Conservation (phyloP, 2,329 filamentous ascomycete genomes). For the Camptophora hylomeconis region DNA sequence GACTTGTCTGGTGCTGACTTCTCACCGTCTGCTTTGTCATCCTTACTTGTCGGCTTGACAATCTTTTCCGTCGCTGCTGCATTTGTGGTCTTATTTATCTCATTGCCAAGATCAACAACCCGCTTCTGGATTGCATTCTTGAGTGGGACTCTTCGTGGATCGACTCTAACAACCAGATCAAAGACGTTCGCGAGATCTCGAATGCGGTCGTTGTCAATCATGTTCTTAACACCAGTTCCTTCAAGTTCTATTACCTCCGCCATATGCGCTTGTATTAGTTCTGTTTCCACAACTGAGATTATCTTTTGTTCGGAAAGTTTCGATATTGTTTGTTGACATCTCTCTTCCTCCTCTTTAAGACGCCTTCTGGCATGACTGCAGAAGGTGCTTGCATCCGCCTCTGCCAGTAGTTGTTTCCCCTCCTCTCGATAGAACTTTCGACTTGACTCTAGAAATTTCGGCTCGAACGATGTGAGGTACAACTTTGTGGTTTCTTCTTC, state of each 20-base stretch:
- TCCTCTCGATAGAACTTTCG: constrained; percentile 62
- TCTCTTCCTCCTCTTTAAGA: constrained; percentile 65
- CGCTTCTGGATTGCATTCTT: constrained; percentile 59
- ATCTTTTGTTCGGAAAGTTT: constrained; percentile 60
- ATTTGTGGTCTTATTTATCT: constrained; percentile 59
- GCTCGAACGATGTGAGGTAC: constrained; percentile 74
- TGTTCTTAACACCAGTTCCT: constrained; percentile 67
- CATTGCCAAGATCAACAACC: constrained; percentile 65
- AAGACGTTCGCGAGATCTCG: constrained; percentile 74
- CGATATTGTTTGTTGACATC: constrained; percentile 73
- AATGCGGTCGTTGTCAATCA: constrained; percentile 80
- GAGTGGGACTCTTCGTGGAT: constrained; percentile 57
- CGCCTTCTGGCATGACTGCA: constrained; percentile 62
- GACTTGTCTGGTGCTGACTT: constrained; percentile 40
- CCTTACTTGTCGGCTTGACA: constrained; percentile 21
- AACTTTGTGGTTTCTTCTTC: constrained; percentile 69
- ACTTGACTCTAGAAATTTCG: constrained; percentile 59
- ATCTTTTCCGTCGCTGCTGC: constrained; percentile 39
- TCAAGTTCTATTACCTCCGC: constrained; percentile 74
- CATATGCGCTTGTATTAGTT: constrained; percentile 67
- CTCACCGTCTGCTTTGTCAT: constrained; percentile 32
- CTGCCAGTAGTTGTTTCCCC: constrained; percentile 58
- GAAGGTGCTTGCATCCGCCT: constrained; percentile 71
- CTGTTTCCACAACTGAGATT: constrained; percentile 61
- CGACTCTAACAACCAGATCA: constrained; percentile 63